These are phyloP conservation scores for Neopestalotiopsis clavispora DNA, from an alignment of 2,329 filamentous ascomycete species.

Conservation along the genomic window DNA sequence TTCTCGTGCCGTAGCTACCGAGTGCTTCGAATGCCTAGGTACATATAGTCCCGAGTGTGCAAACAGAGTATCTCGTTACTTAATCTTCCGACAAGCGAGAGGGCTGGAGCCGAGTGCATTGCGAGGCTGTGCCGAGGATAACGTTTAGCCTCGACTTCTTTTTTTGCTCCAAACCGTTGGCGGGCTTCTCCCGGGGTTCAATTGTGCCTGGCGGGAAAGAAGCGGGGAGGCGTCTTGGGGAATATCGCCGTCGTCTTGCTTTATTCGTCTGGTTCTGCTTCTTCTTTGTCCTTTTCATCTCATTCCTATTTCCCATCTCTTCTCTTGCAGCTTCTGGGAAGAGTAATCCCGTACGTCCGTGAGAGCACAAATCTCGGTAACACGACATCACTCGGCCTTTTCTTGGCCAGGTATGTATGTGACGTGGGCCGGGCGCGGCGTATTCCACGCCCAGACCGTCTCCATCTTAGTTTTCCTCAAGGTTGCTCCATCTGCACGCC, in stretches of 20 bases:
- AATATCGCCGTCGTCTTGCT: neutral
- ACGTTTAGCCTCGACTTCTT: neutral
- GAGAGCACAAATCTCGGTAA: neutral
- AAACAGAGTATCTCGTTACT: neutral
- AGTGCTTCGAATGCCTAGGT: constrained; percentile 1
- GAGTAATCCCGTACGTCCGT: constrained; percentile 12
- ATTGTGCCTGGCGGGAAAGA: constrained; percentile 4
- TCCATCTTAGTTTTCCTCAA: neutral
- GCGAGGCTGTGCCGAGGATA: constrained; percentile 16
- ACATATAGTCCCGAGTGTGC: constrained; percentile 5
- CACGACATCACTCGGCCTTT: constrained; percentile 7
- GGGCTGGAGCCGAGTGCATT: neutral
- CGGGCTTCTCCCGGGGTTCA: neutral
- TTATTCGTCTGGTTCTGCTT: neutral
- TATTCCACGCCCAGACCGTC: constrained; percentile 4
- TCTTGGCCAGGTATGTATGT: constrained; percentile 4
- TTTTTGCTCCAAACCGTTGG: neutral
- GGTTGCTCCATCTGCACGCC: neutral
- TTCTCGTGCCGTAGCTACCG: neutral
- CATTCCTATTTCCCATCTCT: neutral
- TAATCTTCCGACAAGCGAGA: constrained; percentile 12
- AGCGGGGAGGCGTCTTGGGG: constrained; percentile 2
- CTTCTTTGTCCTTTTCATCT: no score
- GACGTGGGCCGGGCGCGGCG: constrained; percentile 3
- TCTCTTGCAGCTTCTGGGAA: neutral